phyloP scores from a whole-genome alignment of 2,329 filamentous ascomycete genomes.

The Cytospora paraplurivora region DNA sequence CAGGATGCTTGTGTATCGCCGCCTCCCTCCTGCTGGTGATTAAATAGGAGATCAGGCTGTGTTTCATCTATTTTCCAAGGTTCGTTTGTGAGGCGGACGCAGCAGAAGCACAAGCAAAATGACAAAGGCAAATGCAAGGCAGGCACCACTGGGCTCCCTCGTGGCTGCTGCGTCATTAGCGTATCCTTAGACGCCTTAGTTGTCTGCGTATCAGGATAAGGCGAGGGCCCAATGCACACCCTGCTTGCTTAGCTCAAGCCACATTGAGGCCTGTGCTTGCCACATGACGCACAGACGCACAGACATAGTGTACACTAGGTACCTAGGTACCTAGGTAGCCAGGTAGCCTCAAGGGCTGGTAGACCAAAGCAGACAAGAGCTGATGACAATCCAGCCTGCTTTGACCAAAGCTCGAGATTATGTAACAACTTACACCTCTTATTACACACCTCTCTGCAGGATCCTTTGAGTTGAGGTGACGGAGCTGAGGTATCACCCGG shows the following conservation, averaged over 20 bases:
- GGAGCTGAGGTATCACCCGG: neutral
- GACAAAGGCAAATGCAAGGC: neutral
- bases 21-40: neutral
- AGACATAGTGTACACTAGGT: no score
- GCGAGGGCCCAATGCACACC: no score
- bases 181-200: neutral
- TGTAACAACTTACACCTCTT: neutral
- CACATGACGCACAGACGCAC: conserved; percentile 29
- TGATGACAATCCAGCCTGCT: no score
- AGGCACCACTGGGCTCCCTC: neutral
- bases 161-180: conserved; percentile 20
- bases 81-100: no score
- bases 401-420: no score
- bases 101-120: neutral
- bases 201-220: neutral
- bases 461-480: neutral
- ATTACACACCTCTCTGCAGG: neutral
- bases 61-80: no score
- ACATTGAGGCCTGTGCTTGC: conserved; percentile 19
- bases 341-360: neutral
- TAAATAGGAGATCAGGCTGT: conserved; percentile 14
- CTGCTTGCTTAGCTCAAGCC: neutral
- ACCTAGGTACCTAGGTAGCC: no score
- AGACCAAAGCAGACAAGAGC: neutral
- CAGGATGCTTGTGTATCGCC: neutral